Base-by-base conservation (phyloP, 2,329 filamentous ascomycete genomes). In the Pseudogymnoascus sp. region DNA sequence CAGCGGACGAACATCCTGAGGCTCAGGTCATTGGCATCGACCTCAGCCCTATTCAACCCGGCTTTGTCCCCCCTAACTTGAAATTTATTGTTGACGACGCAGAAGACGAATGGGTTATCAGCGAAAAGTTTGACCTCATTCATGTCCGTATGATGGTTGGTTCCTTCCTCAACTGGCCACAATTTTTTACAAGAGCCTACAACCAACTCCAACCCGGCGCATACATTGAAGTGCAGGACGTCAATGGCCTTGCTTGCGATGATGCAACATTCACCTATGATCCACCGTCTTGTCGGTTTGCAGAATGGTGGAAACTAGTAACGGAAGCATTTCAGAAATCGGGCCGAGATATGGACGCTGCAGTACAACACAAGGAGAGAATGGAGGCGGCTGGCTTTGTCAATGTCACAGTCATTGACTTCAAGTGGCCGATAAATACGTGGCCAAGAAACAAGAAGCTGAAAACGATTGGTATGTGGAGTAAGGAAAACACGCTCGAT, bases 31-130 rank as follows among this genome's bases (percentile, higher is more conserved):
- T 66, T 21, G 70, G 68, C 21, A 65, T 67, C 61, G 72, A 73
- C 43, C 66, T 73, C 9, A 71, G 69, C 31, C 67, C 67, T 16
- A 70, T 69, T 16, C 66, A 71, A 31, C 67, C 69, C 2, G 76
- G 76, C 3, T 78, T 82, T 59, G 86, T 91, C 0, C 88, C 89
- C 0, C 82, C 83, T 16, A 93, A 93, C 66, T 87, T 91, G 12
- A 83, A 85, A 66, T 93, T 93, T 67, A 85, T 85, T 7, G 60
- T 64, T 28, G 63, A 64, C 18, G 63, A 64, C 34, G 25, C 25
- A 14, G 67, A 69, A 16, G 31, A 65, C 2, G 64, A 65, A 25
- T 71, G 68, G 69, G 76, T 78, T 46, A 82, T 78, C 70, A 79
- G 81, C 3, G 36, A 62, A 18, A 66, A 64, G 11, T 72, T 72